These are phyloP conservation scores for Lepiota brunneoincarnata DNA, from an alignment of 768 basidiomycete genomes.

Conservation along the genomic window DNA sequence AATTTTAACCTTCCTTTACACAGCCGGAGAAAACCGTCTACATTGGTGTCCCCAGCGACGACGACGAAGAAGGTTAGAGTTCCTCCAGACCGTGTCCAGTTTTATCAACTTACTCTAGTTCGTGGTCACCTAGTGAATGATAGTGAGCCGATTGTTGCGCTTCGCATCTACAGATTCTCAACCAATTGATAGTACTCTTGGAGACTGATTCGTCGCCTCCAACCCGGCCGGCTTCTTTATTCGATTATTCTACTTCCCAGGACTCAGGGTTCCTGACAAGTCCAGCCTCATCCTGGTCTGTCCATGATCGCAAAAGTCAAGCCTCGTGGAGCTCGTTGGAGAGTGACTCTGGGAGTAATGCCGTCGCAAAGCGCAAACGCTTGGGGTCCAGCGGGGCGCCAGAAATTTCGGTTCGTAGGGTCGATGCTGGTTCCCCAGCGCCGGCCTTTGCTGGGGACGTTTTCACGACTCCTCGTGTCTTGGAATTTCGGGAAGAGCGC, in stretches of 20 bases:
- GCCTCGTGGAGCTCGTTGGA: constrained; percentile 1
- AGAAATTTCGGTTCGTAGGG: neutral
- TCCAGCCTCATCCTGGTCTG: constrained; percentile 1
- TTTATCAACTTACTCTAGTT: neutral
- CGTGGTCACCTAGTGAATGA: neutral
- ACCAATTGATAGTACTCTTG: neutral
- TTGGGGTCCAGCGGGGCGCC: neutral
- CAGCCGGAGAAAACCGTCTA: neutral
- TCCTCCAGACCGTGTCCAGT: neutral
- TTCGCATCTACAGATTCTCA: too few species aligned
- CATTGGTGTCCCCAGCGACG: neutral
- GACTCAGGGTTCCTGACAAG: neutral
- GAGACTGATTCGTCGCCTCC: neutral
- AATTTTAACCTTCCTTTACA: neutral
- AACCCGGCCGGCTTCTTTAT: neutral
- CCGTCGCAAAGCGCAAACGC: neutral
- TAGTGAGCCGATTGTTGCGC: neutral
- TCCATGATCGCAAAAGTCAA: neutral
- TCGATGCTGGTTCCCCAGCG: neutral
- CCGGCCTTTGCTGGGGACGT: neutral
- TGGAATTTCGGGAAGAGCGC: neutral
- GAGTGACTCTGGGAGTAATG: too few species aligned
- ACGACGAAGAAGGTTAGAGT: constrained; percentile 7
- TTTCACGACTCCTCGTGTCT: neutral
- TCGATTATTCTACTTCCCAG: neutral